A percentile compares a stretch with the other conserved stretches of the same genome.
Evolutionary conservation across 169 alveolate genomes (phyloP).

Genomic region (Plasmodium vivax): DNA sequence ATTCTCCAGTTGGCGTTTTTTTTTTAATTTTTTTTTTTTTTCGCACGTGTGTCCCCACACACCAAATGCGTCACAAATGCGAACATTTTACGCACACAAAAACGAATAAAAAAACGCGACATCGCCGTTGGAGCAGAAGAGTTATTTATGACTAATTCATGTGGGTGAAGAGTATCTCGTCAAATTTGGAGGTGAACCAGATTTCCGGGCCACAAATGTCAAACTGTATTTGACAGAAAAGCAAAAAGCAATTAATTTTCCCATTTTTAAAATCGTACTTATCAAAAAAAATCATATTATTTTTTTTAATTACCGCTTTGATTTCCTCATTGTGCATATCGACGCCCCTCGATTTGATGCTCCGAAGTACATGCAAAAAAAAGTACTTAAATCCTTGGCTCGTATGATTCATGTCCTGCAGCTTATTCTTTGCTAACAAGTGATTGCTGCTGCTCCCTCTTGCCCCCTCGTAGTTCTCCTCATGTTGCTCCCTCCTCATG

Average conservation of each 20-base stretch:
- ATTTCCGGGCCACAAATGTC: slow-evolving; percentile 68
- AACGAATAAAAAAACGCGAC: not conserved
- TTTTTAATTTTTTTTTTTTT: too few species aligned
- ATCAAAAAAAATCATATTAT: slow-evolving; percentile 36
- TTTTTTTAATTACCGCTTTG: slow-evolving; percentile 14
- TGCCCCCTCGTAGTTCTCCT: not conserved
- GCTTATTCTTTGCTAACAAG: not conserved
- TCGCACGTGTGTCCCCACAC: not conserved
- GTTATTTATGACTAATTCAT: not conserved
- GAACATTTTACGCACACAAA: not conserved
- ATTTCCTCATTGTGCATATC: slow-evolving; percentile 19
- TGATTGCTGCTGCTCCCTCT: not conserved
- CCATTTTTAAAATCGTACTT: slow-evolving; percentile 21
- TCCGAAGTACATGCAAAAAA: slow-evolving; percentile 1
- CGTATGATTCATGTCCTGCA: not conserved
- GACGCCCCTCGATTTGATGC: not conserved
- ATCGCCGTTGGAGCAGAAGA: not conserved
- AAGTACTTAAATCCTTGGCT: slow-evolving; percentile 12
- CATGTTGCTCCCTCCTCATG: not conserved
- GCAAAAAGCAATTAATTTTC: slow-evolving; percentile 53
- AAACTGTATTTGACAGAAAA: slow-evolving; percentile 40
- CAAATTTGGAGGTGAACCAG: slow-evolving; percentile 67
- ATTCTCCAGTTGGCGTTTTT: not conserved
- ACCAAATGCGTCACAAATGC: not conserved
- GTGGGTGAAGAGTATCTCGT: slow-evolving; percentile 46